phyloP scores from a whole-genome alignment of 192 early-diverging fungal genomes.

The Anaeromyces robustus region DNA sequence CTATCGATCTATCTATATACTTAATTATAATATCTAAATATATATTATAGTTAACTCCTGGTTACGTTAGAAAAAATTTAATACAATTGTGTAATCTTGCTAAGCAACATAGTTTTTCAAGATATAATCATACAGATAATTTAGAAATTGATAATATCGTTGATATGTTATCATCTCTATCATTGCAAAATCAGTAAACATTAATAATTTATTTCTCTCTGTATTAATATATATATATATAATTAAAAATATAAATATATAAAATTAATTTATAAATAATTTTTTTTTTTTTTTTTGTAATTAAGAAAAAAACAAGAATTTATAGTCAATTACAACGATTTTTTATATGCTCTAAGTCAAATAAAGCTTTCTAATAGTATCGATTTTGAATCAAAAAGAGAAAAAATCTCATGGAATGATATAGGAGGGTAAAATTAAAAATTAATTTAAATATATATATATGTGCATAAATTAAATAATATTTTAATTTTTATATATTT shows the following conservation, averaged over 20 bases:
- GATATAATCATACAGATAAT: neutral
- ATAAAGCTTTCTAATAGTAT: constrained; percentile 43
- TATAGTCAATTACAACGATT: constrained; percentile 10
- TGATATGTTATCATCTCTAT: neutral
- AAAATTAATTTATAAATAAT: no score
- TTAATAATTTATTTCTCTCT: neutral
- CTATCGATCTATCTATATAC: no score
- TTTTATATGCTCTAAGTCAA: constrained; percentile 24
- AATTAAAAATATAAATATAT: no score
- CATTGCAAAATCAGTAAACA: neutral
- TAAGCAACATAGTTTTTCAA: constrained; percentile 5
- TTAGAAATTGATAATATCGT: neutral
- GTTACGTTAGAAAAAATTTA: constrained; percentile 41
- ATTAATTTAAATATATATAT: neutral
- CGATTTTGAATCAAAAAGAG: constrained; percentile 39
- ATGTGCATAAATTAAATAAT: constrained; percentile 3
- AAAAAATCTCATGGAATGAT: constrained; percentile 31
- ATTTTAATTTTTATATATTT: neutral
- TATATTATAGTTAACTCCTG: constrained; percentile 31
- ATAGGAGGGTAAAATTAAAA: constrained; percentile 50
- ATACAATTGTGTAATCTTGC: constrained; percentile 19
- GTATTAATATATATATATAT: constrained; percentile 20
- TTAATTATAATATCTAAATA: no score
- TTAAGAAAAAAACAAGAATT: neutral
- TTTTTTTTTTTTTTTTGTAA: no score